phyloP scores from a whole-genome alignment of 352 stramenopile species.

The Phytopythium sindhum region DNA sequence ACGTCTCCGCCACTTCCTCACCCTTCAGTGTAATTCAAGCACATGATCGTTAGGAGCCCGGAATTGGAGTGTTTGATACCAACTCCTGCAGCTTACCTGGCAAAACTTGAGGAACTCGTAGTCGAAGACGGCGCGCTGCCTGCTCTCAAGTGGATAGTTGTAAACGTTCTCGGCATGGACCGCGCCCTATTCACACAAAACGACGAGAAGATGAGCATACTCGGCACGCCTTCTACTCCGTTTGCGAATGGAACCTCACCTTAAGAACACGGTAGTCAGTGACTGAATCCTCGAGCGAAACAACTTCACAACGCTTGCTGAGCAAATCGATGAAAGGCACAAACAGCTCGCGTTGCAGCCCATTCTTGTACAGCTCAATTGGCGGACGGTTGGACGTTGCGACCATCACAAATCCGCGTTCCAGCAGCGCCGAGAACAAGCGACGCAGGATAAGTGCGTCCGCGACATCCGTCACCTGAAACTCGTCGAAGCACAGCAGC shows the following conservation, averaged over 20 bases:
- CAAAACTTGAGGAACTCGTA: constrained; percentile 64
- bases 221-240: not conserved
- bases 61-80: not conserved
- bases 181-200: constrained; percentile 16
- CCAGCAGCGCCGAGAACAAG: constrained; percentile 92
- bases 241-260: constrained; percentile 8
- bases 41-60: not conserved
- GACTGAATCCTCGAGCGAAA: constrained; percentile 68
- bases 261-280: constrained; percentile 85
- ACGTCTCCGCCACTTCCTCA: constrained; percentile 42
- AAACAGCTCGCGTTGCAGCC: constrained; percentile 95
- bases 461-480: constrained; percentile 97
- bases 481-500: constrained; percentile 98
- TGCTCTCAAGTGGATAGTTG: constrained; percentile 42
- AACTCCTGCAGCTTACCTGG: constrained; percentile 15
- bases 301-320: constrained; percentile 80
- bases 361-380: constrained; percentile 94
- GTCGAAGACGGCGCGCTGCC: constrained; percentile 55
- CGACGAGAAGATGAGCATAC: not conserved
- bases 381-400: constrained; percentile 96
- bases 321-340: constrained; percentile 95
- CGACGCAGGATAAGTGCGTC: constrained; percentile 95
- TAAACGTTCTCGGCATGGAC: constrained; percentile 73
- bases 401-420: constrained; percentile 92
- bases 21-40: constrained; percentile 13